Evolutionary conservation across 352 stramenopile species (phyloP).

Genomic region (Globisporangium radiosum): DNA sequence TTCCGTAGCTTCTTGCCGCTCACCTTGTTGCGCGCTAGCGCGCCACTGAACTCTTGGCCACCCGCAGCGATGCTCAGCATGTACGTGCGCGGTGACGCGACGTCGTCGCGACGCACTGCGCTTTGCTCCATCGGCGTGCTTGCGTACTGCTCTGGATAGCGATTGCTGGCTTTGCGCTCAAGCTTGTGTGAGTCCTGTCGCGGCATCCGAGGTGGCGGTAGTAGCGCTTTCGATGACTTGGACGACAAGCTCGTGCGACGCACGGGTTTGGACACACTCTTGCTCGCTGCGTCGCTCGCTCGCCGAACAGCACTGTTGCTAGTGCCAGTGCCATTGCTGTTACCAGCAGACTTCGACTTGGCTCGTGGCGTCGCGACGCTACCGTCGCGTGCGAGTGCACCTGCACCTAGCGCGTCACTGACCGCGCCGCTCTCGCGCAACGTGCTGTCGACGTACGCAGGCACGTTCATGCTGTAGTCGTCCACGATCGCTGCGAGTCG

Average conservation of each 20-base stretch:
- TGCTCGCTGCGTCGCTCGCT: background rate
- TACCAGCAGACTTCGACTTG: background rate
- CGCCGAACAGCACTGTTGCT: background rate
- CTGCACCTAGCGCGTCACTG: background rate
- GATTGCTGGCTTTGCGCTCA: conserved; percentile 1
- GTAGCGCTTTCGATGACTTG: conserved; percentile 4
- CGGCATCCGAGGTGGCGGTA: background rate
- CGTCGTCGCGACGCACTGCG: background rate
- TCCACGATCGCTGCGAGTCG: conserved; percentile 22
- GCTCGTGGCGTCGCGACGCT: conserved; percentile 1
- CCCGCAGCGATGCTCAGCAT: background rate
- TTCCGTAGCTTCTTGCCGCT: conserved; percentile 27
- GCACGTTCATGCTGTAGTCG: conserved; percentile 27
- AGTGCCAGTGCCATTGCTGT: no score
- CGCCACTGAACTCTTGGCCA: background rate
- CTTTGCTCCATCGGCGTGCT: no score
- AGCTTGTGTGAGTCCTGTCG: conserved; percentile 1
- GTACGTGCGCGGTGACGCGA: background rate
- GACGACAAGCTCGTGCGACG: conserved; percentile 1
- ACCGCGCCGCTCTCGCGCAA: conserved; percentile 31
- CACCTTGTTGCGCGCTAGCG: conserved; percentile 21
- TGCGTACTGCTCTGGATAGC: background rate
- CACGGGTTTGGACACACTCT: background rate
- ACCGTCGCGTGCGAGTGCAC: conserved; percentile 1
- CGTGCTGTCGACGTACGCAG: conserved; percentile 26